phyloP scores from a whole-genome alignment of 345 rosid species.

The Conringia planisiliqua region DNA sequence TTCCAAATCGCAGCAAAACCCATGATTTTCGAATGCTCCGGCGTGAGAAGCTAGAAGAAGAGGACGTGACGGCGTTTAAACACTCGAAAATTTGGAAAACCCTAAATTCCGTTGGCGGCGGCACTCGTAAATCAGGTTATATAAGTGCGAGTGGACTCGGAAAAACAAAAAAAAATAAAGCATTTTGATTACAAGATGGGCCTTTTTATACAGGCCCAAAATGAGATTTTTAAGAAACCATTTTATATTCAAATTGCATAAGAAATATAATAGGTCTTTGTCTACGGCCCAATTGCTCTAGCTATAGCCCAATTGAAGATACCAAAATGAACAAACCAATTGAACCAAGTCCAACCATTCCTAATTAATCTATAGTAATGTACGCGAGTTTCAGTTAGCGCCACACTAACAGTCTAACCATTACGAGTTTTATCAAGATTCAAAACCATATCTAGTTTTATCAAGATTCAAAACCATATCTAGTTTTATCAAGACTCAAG shows the following conservation, averaged over 20 bases:
- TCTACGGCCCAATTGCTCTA: neutral
- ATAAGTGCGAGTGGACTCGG: neutral
- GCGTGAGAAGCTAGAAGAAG: neutral
- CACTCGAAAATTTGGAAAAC: neutral
- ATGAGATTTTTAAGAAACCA: neutral
- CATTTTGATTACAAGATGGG: neutral
- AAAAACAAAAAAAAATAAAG: neutral
- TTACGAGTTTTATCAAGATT: too few relatives aligned
- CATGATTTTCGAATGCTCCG: neutral
- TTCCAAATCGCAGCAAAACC: conserved; percentile 21
- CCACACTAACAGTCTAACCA: too few relatives aligned
- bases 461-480: too few relatives aligned
- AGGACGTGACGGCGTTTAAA: neutral
- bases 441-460: too few relatives aligned
- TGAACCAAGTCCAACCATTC: too few relatives aligned
- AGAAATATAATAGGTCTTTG: neutral
- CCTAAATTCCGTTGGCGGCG: neutral
- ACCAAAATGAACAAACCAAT: too few relatives aligned
- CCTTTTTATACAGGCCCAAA: neutral
- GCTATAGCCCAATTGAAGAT: neutral
- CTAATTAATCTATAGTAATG: neutral
- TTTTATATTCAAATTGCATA: too few relatives aligned
- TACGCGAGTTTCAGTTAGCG: neutral
- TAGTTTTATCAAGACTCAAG: too few relatives aligned
- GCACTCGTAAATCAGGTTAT: neutral